A percentile compares a stretch with the other conserved stretches of the same genome.
Evolutionary conservation across 306 rosid genomes (phyloP).

Genomic region (Acmispon strigosus): DNA sequence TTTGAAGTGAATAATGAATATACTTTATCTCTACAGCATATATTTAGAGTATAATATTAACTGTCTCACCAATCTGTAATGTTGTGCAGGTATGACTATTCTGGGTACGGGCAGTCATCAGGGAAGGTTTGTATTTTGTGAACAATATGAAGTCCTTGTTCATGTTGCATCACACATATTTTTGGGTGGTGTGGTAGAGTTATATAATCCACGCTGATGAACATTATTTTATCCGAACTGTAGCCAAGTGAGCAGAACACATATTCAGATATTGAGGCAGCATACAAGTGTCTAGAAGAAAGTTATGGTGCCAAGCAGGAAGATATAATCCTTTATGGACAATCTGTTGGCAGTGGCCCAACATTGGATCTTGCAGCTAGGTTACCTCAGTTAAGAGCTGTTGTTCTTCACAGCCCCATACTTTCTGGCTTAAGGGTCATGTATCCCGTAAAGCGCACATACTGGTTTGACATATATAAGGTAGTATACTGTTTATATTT

Average conservation of each 20-base stretch:
- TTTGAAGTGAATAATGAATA: background rate
- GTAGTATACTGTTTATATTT: constrained; percentile 23
- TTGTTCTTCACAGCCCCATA: constrained; percentile 90
- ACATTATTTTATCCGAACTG: constrained; percentile 27
- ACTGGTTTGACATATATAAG: constrained; percentile 96
- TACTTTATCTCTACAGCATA: background rate
- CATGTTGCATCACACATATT: background rate
- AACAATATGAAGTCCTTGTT: constrained; percentile 9
- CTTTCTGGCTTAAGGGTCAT: constrained; percentile 93
- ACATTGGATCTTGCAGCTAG: constrained; percentile 85
- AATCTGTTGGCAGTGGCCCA: constrained; percentile 97
- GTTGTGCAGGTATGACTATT: constrained; percentile 84
- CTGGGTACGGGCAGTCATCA: constrained; percentile 91
- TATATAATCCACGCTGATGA: constrained; percentile 17
- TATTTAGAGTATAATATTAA: background rate
- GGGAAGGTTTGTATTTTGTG: constrained; percentile 75
- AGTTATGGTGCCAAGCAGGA: constrained; percentile 83
- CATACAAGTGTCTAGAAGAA: constrained; percentile 85
- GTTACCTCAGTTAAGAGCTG: constrained; percentile 79
- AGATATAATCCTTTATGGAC: constrained; percentile 83
- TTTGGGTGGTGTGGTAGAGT: constrained; percentile 13
- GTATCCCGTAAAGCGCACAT: constrained; percentile 90
- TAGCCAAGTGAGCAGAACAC: constrained; percentile 98
- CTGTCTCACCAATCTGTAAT: constrained; percentile 16
- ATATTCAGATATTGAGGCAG: constrained; percentile 92